A percentile compares a stretch with the other conserved stretches of the same genome.
These are phyloP conservation scores for Backusella morwellensis DNA, from an alignment of 192 early-diverging fungal species.

Conservation along the genomic window DNA sequence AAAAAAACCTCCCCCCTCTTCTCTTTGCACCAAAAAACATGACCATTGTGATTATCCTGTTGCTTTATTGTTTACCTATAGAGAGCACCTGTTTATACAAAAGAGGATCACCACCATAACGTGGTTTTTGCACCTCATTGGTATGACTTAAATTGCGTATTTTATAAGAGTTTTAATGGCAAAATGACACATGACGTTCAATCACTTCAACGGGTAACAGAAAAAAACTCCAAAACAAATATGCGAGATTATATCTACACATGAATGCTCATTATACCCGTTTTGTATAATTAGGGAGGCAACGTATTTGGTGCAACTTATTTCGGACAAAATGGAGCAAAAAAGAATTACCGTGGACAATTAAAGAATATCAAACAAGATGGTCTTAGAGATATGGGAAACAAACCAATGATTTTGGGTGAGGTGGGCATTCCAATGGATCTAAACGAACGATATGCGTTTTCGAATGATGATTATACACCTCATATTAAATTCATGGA, in stretches of 20 bases:
- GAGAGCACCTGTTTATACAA: constrained; percentile 44
- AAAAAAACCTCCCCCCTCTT: background rate
- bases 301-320: constrained; percentile 75
- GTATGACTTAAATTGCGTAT: constrained; percentile 82
- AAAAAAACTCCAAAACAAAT: background rate
- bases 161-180: constrained; percentile 69
- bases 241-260: background rate
- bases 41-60: background rate
- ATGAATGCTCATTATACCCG: background rate
- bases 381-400: constrained; percentile 59
- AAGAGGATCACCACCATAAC: constrained; percentile 49
- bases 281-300: constrained; percentile 51
- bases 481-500: constrained; percentile 77
- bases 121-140: constrained; percentile 83
- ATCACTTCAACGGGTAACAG: constrained; percentile 58
- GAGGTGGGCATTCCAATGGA: constrained; percentile 90
- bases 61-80: constrained; percentile 6
- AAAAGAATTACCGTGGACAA: constrained; percentile 73
- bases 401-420: constrained; percentile 68
- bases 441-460: constrained; percentile 72
- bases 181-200: constrained; percentile 82
- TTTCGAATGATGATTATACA: constrained; percentile 67
- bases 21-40: background rate
- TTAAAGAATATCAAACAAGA: constrained; percentile 60
- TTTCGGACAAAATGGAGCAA: constrained; percentile 73